Percentiles rank a stretch among this genome's conserved stretches.
Evolutionary conservation across 768 basidiomycete genomes (phyloP).

Genomic region (Amanita muscaria): DNA sequence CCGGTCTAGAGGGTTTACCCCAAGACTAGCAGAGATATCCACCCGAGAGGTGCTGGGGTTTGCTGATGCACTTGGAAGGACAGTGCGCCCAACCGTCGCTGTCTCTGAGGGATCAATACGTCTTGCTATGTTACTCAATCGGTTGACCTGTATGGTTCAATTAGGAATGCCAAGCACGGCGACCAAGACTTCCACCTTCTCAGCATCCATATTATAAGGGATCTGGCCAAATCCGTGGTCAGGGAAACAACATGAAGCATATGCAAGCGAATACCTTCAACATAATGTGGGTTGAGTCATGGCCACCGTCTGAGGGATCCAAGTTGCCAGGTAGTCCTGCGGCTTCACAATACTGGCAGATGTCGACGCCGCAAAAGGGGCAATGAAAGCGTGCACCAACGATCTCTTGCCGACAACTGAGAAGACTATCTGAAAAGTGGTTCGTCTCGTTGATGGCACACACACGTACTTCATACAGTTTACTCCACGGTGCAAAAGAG

Average conservation of each 20-base stretch:
- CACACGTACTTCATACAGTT: constrained; percentile 76
- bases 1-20: constrained; percentile 2
- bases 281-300: constrained; percentile 82
- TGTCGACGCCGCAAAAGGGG: constrained; percentile 79
- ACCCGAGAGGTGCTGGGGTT: constrained; percentile 1
- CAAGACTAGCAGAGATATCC: constrained; percentile 1
- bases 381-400: constrained; percentile 92
- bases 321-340: constrained; percentile 79
- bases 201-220: constrained; percentile 67
- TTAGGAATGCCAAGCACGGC: not conserved
- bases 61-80: not conserved
- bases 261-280: constrained; percentile 58
- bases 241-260: constrained; percentile 3
- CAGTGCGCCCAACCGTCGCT: constrained; percentile 41
- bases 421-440: not conserved
- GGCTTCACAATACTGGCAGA: constrained; percentile 82
- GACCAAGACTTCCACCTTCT: not conserved
- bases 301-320: constrained; percentile 68
- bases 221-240: constrained; percentile 49
- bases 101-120: constrained; percentile 75
- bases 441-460: not conserved
- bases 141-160: not conserved
- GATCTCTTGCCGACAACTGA: constrained; percentile 81
- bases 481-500: constrained; percentile 70
- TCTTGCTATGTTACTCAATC: constrained; percentile 33